phyloP scores from a whole-genome alignment of 1,139 yeast species.

The Suhomyces maxii region DNA sequence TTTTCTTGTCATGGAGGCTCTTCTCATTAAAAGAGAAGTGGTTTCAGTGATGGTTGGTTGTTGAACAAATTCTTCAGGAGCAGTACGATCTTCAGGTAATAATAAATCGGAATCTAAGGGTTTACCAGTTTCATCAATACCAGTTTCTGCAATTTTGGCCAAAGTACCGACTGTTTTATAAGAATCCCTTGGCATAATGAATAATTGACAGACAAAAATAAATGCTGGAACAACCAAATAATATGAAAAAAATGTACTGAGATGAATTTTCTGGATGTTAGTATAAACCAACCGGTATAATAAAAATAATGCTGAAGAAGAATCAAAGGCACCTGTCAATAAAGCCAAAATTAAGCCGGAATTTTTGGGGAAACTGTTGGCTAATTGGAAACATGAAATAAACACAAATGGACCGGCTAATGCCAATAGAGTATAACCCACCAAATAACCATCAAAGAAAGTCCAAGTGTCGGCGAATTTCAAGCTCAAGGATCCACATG shows the following conservation, averaged over 20 bases:
- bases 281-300: slow-evolving; percentile 65
- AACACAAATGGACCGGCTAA: slow-evolving; percentile 83
- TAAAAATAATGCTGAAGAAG: slow-evolving; percentile 72
- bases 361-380: slow-evolving; percentile 68
- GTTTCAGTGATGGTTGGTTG: slow-evolving; percentile 47
- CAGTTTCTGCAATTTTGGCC: slow-evolving; percentile 68
- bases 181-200: slow-evolving; percentile 76
- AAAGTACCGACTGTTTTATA: slow-evolving; percentile 70
- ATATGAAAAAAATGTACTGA: slow-evolving; percentile 59
- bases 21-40: slow-evolving; percentile 41
- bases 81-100: slow-evolving; percentile 35
- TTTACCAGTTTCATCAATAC: slow-evolving; percentile 62
- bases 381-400: slow-evolving; percentile 76
- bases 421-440: slow-evolving; percentile 69
- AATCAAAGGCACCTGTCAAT: slow-evolving; percentile 76
- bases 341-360: slow-evolving; percentile 73
- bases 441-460: slow-evolving; percentile 56
- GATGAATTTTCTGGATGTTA: slow-evolving; percentile 29
- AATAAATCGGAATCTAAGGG: slow-evolving; percentile 46
- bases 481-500: slow-evolving; percentile 53
- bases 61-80: slow-evolving; percentile 10
- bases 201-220: slow-evolving; percentile 68
- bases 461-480: slow-evolving; percentile 30
- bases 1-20: slow-evolving; percentile 37
- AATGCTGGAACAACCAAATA: slow-evolving; percentile 75